A percentile compares a stretch with the other conserved stretches of the same genome.
Conservation (phyloP, 495 filamentous ascomycete species). For the Aspergillus haitiensis region DNA sequence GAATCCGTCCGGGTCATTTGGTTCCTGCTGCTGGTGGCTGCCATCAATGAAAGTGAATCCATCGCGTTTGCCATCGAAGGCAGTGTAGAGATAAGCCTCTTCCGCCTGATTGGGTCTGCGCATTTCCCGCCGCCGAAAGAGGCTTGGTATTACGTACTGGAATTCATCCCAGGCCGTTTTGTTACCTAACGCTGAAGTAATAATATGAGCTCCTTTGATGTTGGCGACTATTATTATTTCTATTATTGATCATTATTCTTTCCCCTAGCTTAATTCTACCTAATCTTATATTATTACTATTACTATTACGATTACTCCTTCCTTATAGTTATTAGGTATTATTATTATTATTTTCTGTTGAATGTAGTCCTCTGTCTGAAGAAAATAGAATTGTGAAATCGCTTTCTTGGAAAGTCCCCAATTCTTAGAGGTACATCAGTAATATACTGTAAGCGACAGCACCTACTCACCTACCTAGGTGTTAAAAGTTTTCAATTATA, state of each 20-base stretch:
- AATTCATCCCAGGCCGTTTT: conserved; percentile 1
- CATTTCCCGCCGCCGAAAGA: conserved; percentile 15
- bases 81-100: conserved; percentile 24
- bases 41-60: conserved; percentile 7
- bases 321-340: too few species aligned
- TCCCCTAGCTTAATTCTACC: too few species aligned
- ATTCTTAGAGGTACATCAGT: too few species aligned
- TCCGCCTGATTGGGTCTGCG: conserved; percentile 28
- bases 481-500: too few species aligned
- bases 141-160: conserved; percentile 35
- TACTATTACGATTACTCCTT: too few species aligned
- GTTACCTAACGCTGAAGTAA: conserved; percentile 19
- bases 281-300: too few species aligned
- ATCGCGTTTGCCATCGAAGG: conserved; percentile 8
- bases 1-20: conserved; percentile 4
- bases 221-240: neutral
- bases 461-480: too few species aligned
- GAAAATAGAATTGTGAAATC: too few species aligned
- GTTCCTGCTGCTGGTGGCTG: conserved; percentile 13
- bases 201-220: neutral
- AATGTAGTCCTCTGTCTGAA: too few species aligned
- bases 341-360: too few species aligned
- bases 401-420: too few species aligned
- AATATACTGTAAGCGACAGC: too few species aligned
- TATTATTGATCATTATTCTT: conserved; percentile 2